Evolutionary conservation across 495 filamentous ascomycete genomes (phyloP).

Genomic region (Lindgomyces ingoldianus): DNA sequence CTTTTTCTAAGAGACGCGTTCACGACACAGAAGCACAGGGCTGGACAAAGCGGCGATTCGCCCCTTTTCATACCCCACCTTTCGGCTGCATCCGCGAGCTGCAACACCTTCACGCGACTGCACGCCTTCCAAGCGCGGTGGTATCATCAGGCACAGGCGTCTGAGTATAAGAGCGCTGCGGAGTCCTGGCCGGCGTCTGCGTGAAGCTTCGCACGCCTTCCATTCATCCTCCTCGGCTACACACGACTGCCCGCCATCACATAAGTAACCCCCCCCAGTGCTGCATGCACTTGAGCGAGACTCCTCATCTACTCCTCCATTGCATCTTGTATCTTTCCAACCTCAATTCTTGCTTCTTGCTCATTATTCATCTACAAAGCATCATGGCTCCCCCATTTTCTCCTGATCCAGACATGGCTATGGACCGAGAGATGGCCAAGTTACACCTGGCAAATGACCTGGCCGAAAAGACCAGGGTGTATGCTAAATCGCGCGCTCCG

Average conservation of each 20-base stretch:
- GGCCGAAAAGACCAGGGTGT: constrained; percentile 6
- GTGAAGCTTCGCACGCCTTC: constrained; percentile 1
- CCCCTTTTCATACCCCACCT: constrained; percentile 27
- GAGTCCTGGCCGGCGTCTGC: background rate
- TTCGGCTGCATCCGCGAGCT: constrained; percentile 15
- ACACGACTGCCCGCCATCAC: background rate
- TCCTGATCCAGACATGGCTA: constrained; percentile 34
- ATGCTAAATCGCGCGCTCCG: constrained; percentile 1
- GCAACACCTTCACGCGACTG: background rate
- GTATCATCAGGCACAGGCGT: background rate
- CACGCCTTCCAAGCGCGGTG: background rate
- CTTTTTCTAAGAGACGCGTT: constrained; percentile 31
- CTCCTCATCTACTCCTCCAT: too few relatives aligned
- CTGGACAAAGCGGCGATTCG: constrained; percentile 28
- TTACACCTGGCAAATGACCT: constrained; percentile 31
- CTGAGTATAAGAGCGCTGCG: background rate
- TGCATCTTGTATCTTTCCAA: too few relatives aligned
- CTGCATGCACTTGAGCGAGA: too few relatives aligned
- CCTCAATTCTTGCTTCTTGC: background rate
- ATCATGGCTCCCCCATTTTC: constrained; percentile 42
- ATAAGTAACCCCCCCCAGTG: background rate
- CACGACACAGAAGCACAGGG: constrained; percentile 33
- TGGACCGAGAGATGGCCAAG: constrained; percentile 40
- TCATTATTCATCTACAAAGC: background rate
- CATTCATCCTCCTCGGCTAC: constrained; percentile 21